A percentile compares a stretch with the other conserved stretches of the same genome.
Evolutionary conservation across 2,329 filamentous ascomycete genomes (phyloP).

Genomic region (Aspergillus proliferans): DNA sequence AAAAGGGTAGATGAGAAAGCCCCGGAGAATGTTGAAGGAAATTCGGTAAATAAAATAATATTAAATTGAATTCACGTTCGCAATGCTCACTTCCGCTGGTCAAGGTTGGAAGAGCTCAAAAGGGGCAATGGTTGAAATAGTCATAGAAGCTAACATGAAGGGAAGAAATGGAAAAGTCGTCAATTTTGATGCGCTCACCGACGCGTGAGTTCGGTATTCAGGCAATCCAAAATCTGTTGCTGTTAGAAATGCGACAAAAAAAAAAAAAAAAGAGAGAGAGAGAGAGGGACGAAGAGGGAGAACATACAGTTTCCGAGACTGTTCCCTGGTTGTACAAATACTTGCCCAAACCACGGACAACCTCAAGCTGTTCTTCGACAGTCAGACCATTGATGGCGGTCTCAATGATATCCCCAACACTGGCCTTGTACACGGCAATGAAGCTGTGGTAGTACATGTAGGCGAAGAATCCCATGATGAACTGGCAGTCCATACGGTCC

Average conservation of each 20-base stretch:
- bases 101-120: neutral
- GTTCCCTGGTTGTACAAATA: slow-evolving; percentile 59
- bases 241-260: slow-evolving; percentile 10
- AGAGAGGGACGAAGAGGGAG: neutral
- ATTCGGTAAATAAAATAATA: slow-evolving; percentile 3
- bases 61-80: slow-evolving; percentile 4
- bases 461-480: slow-evolving; percentile 98
- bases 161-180: slow-evolving; percentile 8
- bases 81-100: neutral
- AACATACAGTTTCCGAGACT: slow-evolving; percentile 48
- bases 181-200: slow-evolving; percentile 14
- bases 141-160: neutral
- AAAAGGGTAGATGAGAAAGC: neutral
- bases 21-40: slow-evolving; percentile 3
- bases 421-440: slow-evolving; percentile 81
- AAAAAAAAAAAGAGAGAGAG: too few relatives aligned
- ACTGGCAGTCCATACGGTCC: slow-evolving; percentile 98
- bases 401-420: slow-evolving; percentile 81
- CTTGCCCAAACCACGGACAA: slow-evolving; percentile 57
- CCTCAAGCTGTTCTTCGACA: slow-evolving; percentile 81
- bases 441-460: slow-evolving; percentile 99
- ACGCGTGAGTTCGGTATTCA: slow-evolving; percentile 30
- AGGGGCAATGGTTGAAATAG: neutral
- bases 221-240: slow-evolving; percentile 31
- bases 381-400: slow-evolving; percentile 83